A percentile compares a stretch with the other conserved stretches of the same genome.
Conservation (phyloP, 2,329 filamentous ascomycete species). For the Paramyrothecium roridum region DNA sequence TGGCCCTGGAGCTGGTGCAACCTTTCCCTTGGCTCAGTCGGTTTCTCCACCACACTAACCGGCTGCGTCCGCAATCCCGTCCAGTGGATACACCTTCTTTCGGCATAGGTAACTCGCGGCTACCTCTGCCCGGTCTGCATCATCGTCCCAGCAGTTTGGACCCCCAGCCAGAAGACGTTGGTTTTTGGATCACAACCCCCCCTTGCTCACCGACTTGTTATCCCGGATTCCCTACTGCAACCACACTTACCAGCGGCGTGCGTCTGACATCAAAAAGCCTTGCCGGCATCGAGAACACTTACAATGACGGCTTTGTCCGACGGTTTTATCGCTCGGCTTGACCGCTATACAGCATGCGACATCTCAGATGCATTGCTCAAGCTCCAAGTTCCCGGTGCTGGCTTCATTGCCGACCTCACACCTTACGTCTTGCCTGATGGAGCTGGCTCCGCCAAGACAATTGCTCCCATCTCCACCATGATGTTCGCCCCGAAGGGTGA, state of each 20-base stretch:
- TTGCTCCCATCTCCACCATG: constrained; percentile 58
- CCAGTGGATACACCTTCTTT: background rate
- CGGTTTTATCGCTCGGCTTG: constrained; percentile 22
- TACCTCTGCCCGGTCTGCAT: background rate
- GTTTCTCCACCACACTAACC: background rate
- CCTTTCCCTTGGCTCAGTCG: background rate
- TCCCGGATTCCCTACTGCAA: background rate
- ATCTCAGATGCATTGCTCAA: constrained; percentile 72
- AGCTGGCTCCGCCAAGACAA: constrained; percentile 22
- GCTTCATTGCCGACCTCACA: constrained; percentile 59
- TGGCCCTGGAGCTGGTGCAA: background rate
- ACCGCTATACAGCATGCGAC: constrained; percentile 48
- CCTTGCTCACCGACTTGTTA: background rate
- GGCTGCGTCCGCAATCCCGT: background rate
- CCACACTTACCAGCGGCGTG: background rate
- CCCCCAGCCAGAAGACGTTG: background rate
- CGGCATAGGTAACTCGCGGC: background rate
- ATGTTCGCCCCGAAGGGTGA: constrained; percentile 59
- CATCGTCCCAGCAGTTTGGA: background rate
- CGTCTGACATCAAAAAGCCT: background rate
- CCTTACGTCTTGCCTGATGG: constrained; percentile 25
- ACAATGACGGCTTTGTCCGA: constrained; percentile 17
- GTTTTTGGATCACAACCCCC: background rate
- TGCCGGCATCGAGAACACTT: background rate
- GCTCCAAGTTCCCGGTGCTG: constrained; percentile 62